Percentiles rank a stretch among this genome's conserved stretches.
phyloP scores from a whole-genome alignment of 129 eudicot genomes.

The Sambucus nigra region DNA sequence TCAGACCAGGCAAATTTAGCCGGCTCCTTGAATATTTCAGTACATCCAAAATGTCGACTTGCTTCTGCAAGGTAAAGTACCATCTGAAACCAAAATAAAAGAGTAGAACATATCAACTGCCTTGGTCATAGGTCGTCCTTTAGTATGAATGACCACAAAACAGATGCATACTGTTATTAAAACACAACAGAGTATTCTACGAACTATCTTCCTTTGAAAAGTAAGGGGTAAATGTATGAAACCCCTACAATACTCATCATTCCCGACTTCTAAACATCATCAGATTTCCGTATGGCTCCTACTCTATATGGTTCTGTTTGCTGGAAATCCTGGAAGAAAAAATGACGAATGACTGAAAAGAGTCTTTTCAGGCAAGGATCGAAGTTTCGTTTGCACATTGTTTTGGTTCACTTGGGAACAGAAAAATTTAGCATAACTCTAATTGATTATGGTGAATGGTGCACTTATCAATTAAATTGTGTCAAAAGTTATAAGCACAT shows the following conservation, averaged over 20 bases:
- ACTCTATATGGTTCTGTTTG: background rate
- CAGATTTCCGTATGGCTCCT: no score
- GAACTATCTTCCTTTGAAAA: background rate
- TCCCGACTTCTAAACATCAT: no score
- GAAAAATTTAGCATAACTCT: no score
- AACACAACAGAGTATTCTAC: background rate
- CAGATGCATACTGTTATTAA: background rate
- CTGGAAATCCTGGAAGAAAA: background rate
- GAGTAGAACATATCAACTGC: background rate
- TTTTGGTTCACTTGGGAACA: no score
- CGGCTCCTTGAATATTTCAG: slow-evolving; percentile 95
- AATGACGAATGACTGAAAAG: background rate
- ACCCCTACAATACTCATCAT: no score
- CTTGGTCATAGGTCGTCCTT: background rate
- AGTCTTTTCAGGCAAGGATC: no score
- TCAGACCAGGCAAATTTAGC: slow-evolving; percentile 97
- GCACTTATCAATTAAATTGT: no score
- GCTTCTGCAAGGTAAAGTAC: slow-evolving; percentile 95
- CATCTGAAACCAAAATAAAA: slow-evolving; percentile 43
- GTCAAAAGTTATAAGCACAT: no score
- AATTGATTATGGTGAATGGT: no score
- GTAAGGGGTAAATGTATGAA: no score
- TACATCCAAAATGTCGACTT: slow-evolving; percentile 89
- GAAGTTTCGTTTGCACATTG: no score
- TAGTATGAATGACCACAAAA: background rate